Base-by-base conservation (phyloP, 2,329 filamentous ascomycete genomes). In the Venturia nashicola region DNA sequence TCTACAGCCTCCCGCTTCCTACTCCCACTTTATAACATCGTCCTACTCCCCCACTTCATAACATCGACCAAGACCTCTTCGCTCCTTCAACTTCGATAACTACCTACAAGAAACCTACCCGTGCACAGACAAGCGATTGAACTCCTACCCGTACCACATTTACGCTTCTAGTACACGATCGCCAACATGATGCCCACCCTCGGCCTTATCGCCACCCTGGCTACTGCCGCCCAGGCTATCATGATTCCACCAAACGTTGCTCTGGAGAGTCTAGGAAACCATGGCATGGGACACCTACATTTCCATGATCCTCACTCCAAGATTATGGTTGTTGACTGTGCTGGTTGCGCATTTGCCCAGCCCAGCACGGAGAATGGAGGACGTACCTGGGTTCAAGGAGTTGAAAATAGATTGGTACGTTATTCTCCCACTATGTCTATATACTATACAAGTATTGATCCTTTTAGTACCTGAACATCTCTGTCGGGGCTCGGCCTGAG, bases 151-250 rank as follows among this genome's bases (percentile, higher is more conserved):
- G 18, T 4, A 40, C 36, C n/a, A 42, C 57, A 40, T 42, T 5
- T 1, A 59, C 1, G 20, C 18, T 44, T 2, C 59, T 27, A 5
- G n/a, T 60, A 12, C 39, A 43, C 27, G 14, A 23, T 60, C 59
- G 48, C 59, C 27, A 20, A 32, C 54, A 65, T 57, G 63, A 40
- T 48, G 27, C 27, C 44, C 18, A 23, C 64, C n/a, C 9, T 75
- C 64, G 71, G 72, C 66, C 67, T 75, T 43, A 67, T 69, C 66
- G 72, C 72, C 66, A 69, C 68, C 66, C 66, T 75, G 68, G 73
- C 72, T 69, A 71, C 74, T 70, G 71, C 67, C 69, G 68, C 67
- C 27, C 36, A 68, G 66, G 72, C 73, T 59, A 66, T 75, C 61
- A 71, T 75, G 57, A 68, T 75, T 48, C 73, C 73, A 18, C 71